Evolutionary conservation across 495 filamentous ascomycete species (phyloP).

Genomic region (Xylaria intraflava): DNA sequence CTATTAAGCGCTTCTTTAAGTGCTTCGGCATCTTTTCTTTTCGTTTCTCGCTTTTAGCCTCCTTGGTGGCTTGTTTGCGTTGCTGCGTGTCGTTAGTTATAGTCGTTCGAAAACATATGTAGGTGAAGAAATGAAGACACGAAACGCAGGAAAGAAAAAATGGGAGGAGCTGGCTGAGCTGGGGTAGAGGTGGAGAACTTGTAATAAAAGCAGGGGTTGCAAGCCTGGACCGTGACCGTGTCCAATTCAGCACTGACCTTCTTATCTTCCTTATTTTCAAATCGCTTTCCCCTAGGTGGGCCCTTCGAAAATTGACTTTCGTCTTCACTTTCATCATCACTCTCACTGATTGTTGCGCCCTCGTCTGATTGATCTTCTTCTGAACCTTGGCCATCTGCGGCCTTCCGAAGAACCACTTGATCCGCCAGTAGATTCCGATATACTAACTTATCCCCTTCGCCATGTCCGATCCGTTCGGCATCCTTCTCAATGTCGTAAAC

Average conservation of each 20-base stretch:
- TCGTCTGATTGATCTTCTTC: constrained; percentile 37
- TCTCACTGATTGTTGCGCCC: constrained; percentile 40
- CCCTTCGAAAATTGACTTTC: constrained; percentile 55
- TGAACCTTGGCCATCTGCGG: constrained; percentile 21
- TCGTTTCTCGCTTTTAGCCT: constrained; percentile 84
- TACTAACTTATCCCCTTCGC: constrained; percentile 63
- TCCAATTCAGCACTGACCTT: constrained; percentile 41
- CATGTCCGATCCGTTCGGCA: constrained; percentile 64
- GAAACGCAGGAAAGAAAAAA: background rate
- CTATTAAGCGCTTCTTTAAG: constrained; percentile 73
- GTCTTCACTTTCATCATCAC: constrained; percentile 44
- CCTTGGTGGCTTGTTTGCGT: constrained; percentile 87
- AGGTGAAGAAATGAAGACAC: background rate
- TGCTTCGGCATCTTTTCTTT: constrained; percentile 96
- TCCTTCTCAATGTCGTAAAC: constrained; percentile 96
- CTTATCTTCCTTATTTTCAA: constrained; percentile 86
- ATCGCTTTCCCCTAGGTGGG: constrained; percentile 75
- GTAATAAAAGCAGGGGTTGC: background rate
- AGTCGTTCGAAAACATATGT: background rate
- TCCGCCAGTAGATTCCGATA: constrained; percentile 76
- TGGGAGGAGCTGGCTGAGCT: too few species aligned
- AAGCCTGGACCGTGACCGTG: background rate
- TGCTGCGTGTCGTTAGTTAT: constrained; percentile 37
- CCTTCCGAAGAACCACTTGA: constrained; percentile 44
- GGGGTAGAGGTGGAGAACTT: background rate